phyloP scores from a whole-genome alignment of 192 early-diverging fungal species.

The Funneliformis mosseae region DNA sequence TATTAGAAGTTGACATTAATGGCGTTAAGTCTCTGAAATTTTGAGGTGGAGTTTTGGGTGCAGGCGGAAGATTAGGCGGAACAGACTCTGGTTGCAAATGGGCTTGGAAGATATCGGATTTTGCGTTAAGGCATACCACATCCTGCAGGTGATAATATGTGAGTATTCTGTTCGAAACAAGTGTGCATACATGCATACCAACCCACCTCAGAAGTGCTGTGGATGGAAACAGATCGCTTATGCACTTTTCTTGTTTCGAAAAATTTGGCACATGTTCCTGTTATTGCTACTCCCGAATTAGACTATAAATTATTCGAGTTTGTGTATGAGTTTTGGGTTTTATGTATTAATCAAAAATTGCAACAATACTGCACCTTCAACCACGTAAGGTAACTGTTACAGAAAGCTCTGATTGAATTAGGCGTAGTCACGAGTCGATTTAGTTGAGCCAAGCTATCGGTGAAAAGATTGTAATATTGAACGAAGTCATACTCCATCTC shows the following conservation, averaged over 20 bases:
- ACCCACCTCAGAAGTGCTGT: slow-evolving; percentile 13
- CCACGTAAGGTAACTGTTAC: not conserved
- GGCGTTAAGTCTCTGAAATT: not conserved
- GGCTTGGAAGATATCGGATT: slow-evolving; percentile 5
- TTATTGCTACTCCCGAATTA: slow-evolving; percentile 9
- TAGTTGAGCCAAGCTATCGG: slow-evolving; percentile 20
- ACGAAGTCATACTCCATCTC: slow-evolving; percentile 20
- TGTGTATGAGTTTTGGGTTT: not conserved
- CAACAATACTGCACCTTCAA: not conserved
- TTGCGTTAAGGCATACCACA: slow-evolving; percentile 8
- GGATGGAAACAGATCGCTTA: not conserved
- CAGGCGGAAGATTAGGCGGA: too few species aligned
- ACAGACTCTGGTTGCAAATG: slow-evolving; percentile 19
- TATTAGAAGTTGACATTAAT: too few species aligned
- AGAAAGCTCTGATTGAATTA: slow-evolving; percentile 10
- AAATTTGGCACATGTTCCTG: not conserved
- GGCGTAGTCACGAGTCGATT: slow-evolving; percentile 17
- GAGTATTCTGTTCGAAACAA: slow-evolving; percentile 19
- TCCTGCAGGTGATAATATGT: slow-evolving; percentile 20
- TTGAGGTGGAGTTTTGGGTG: too few species aligned
- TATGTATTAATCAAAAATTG: not conserved
- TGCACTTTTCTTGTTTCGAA: not conserved
- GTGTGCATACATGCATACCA: slow-evolving; percentile 20
- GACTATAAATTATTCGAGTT: not conserved
- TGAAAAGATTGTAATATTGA: slow-evolving; percentile 25